phyloP scores from a whole-genome alignment of 2,329 filamentous ascomycete genomes.

The Fusarium sp. region DNA sequence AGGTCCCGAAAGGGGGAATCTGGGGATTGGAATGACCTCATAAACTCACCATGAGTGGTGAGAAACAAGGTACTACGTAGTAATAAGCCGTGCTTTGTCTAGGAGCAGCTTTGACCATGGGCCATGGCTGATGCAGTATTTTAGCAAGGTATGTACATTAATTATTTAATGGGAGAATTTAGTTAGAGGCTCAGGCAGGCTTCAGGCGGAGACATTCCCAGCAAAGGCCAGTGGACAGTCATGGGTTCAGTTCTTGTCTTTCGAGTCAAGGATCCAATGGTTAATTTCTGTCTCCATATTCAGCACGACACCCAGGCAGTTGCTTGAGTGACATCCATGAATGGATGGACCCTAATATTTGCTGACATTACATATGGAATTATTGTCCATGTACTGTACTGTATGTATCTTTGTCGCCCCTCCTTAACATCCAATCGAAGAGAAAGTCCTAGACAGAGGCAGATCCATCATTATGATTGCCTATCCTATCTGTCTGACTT shows the following conservation, averaged over 20 bases:
- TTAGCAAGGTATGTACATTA: neutral
- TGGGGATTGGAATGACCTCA: slow-evolving; percentile 45
- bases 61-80: slow-evolving; percentile 26
- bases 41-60: slow-evolving; percentile 26
- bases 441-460: slow-evolving; percentile 13
- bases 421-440: slow-evolving; percentile 14
- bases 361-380: slow-evolving; percentile 23
- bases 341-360: slow-evolving; percentile 18
- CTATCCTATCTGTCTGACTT: slow-evolving; percentile 4
- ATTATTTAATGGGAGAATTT: neutral
- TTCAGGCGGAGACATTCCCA: slow-evolving; percentile 41
- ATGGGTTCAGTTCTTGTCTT: slow-evolving; percentile 24
- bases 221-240: slow-evolving; percentile 18
- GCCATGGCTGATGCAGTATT: neutral
- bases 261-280: slow-evolving; percentile 7
- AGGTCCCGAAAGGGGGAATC: slow-evolving; percentile 27
- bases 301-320: slow-evolving; percentile 12
- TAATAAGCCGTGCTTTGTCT: slow-evolving; percentile 22
- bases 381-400: neutral
- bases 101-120: slow-evolving; percentile 36
- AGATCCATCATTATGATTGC: slow-evolving; percentile 18
- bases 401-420: slow-evolving; percentile 2
- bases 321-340: slow-evolving; percentile 36
- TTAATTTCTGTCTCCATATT: slow-evolving; percentile 19
- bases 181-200: slow-evolving; percentile 40